These are phyloP conservation scores for Fraxinus sp. DNA, from an alignment of 305 asterid genomes.

Conservation along the genomic window DNA sequence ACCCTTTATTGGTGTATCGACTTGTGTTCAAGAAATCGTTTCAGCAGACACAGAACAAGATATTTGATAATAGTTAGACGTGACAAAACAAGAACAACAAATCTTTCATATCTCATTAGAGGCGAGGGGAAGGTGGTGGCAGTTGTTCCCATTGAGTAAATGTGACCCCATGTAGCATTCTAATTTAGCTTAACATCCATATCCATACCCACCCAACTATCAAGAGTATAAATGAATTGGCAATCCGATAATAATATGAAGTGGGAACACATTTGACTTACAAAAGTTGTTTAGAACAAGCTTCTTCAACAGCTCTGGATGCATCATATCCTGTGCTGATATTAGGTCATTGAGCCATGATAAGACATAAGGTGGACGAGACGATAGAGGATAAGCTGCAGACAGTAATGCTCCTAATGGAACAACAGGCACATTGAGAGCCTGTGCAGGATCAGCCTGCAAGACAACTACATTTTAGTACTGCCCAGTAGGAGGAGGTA, in stretches of 20 bases:
- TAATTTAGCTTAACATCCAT: background rate
- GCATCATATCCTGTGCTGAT: constrained; percentile 95
- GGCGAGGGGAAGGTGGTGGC: background rate
- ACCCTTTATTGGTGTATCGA: background rate
- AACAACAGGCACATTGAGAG: constrained; percentile 83
- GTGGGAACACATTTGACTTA: constrained; percentile 36
- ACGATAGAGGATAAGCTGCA: constrained; percentile 88
- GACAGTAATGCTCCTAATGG: constrained; percentile 87
- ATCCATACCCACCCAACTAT: background rate
- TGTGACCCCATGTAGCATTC: background rate
- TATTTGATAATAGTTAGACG: background rate
- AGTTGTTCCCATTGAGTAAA: background rate
- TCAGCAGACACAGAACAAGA: background rate
- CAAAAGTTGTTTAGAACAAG: constrained; percentile 83
- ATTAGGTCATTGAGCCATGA: constrained; percentile 84
- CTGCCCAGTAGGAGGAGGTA: constrained; percentile 1
- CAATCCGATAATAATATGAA: background rate
- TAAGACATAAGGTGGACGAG: constrained; percentile 80
- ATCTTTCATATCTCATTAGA: background rate
- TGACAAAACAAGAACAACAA: background rate
- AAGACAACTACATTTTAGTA: constrained; percentile 23
- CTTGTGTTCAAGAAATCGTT: background rate
- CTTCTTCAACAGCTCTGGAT: constrained; percentile 82
- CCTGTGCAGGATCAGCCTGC: constrained; percentile 97
- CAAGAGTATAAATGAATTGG: background rate